Percentiles rank a stretch among this genome's conserved stretches.
These are phyloP conservation scores for Inga oerstediana DNA, from an alignment of 306 rosid genomes.

Conservation along the genomic window DNA sequence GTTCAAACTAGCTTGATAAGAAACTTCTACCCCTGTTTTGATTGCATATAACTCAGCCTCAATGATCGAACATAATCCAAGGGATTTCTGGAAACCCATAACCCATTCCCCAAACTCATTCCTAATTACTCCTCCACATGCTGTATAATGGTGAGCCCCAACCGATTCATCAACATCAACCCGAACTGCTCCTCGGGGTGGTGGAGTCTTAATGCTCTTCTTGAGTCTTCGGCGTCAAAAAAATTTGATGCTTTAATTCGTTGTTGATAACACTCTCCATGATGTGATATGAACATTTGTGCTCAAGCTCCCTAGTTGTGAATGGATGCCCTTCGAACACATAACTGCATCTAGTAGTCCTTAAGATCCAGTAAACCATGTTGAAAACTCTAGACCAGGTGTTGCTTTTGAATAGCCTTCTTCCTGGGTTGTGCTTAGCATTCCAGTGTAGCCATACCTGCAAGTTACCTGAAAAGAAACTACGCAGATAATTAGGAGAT, in stretches of 20 bases:
- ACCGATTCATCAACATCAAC: neutral
- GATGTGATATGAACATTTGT: neutral
- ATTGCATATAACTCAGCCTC: too few species aligned
- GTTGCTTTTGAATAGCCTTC: accelerated
- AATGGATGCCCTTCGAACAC: too few species aligned
- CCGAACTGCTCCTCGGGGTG: neutral
- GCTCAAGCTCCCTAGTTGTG: neutral
- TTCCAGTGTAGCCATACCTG: neutral
- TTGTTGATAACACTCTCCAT: neutral
- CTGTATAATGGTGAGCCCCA: neutral
- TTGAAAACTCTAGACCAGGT: neutral
- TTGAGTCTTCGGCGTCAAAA: too few species aligned
- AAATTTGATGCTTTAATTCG: neutral
- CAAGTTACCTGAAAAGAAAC: neutral
- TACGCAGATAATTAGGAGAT: neutral
- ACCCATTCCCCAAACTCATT: neutral
- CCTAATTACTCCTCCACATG: neutral
- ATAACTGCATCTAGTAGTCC: neutral
- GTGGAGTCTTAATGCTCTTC: neutral
- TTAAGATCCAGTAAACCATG: neutral
- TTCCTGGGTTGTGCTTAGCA: neutral
- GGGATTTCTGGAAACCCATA: neutral
- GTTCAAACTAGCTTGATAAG: too few species aligned
- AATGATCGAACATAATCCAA: neutral
- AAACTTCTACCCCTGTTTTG: too few species aligned